Conservation (phyloP, 208 protist genomes). For the Wallacemonas collosoma region DNA sequence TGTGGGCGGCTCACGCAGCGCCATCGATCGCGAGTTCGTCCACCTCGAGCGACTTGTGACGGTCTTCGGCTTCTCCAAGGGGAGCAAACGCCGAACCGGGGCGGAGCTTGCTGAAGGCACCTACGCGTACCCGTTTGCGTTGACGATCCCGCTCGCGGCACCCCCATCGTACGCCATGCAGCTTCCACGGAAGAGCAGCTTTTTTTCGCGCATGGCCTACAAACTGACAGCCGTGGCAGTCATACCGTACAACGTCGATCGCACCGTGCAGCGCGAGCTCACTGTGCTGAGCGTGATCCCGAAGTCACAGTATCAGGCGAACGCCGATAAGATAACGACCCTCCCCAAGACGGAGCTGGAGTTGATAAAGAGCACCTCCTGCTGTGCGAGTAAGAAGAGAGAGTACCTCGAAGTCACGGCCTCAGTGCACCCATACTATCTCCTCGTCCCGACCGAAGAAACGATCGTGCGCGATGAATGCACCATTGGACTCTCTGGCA, state of each 20-base stretch:
- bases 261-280: slow-evolving; percentile 10
- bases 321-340: slow-evolving; percentile 1
- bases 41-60: slow-evolving; percentile 16
- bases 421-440: slow-evolving; percentile 1
- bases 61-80: slow-evolving; percentile 21
- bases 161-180: slow-evolving; percentile 19
- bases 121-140: slow-evolving; percentile 18
- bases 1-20: slow-evolving; percentile 1
- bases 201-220: slow-evolving; percentile 11
- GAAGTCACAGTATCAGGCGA: background rate
- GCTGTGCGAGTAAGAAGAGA: slow-evolving; percentile 4
- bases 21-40: slow-evolving; percentile 4
- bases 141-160: slow-evolving; percentile 12
- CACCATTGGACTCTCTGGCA: background rate
- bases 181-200: slow-evolving; percentile 13
- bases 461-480: background rate
- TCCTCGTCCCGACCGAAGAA: slow-evolving; percentile 2
- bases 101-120: slow-evolving; percentile 9
- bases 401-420: slow-evolving; percentile 3
- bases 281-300: slow-evolving; percentile 12
- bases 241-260: slow-evolving; percentile 16
- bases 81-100: slow-evolving; percentile 5
- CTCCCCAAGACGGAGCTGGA: slow-evolving; percentile 11
- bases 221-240: slow-evolving; percentile 10
- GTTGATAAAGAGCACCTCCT: background rate